Conservation (phyloP, 306 rosid genomes). For the Aeschynomene evenia region DNA sequence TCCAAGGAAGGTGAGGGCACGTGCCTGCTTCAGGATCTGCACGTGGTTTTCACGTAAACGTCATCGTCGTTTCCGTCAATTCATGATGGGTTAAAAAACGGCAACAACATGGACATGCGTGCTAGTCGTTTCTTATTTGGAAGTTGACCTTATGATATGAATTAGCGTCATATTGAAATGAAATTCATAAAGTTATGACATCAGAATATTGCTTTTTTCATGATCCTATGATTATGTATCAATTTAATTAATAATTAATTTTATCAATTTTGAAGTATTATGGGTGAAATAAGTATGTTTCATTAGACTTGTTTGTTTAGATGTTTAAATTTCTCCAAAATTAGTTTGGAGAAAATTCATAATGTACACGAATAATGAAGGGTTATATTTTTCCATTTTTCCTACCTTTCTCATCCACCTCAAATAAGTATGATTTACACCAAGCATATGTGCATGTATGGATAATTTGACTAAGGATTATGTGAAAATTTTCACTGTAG, state of each 20-base stretch:
- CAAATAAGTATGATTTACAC: constrained; percentile 8
- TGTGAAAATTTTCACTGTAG: constrained; percentile 36
- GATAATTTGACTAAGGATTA: background rate
- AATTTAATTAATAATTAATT: too few species aligned
- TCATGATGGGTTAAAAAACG: background rate
- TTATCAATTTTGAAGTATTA: background rate
- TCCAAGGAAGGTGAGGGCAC: constrained; percentile 3
- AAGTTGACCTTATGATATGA: background rate
- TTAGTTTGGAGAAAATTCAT: constrained; percentile 8
- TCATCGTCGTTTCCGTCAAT: constrained; percentile 18
- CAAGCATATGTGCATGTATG: constrained; percentile 27
- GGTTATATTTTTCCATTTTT: too few species aligned
- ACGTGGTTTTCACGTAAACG: constrained; percentile 27
- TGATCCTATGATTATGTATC: too few species aligned
- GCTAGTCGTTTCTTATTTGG: background rate
- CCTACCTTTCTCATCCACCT: constrained; percentile 14
- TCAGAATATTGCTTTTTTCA: too few species aligned
- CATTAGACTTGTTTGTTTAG: background rate
- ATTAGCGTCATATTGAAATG: background rate
- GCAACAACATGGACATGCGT: background rate
- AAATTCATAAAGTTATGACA: background rate
- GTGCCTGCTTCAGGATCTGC: background rate
- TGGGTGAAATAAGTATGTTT: background rate
- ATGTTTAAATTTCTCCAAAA: background rate
- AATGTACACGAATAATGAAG: background rate